These are phyloP conservation scores for Histomonas meleagridis DNA, from an alignment of 208 protist species.

Conservation along the genomic window DNA sequence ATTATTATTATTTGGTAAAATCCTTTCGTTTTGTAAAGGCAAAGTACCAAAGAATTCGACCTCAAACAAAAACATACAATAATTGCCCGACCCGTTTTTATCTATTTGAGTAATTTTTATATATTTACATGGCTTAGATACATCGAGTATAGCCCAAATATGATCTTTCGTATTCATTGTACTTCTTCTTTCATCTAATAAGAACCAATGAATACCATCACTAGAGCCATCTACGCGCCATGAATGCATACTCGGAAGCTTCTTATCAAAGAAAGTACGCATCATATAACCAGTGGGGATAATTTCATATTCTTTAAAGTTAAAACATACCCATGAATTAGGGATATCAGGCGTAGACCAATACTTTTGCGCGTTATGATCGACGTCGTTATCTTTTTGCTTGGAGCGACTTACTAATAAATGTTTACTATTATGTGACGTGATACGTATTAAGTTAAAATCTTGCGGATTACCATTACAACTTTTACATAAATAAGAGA, in stretches of 20 bases:
- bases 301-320: neutral
- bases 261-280: neutral
- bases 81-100: neutral
- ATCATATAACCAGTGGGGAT: neutral
- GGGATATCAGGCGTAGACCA: neutral
- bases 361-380: neutral
- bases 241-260: neutral
- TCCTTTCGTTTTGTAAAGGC: neutral
- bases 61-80: neutral
- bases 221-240: neutral
- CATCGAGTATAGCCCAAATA: no score
- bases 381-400: no score
- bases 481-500: neutral
- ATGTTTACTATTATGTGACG: neutral
- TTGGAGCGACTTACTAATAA: neutral
- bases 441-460: neutral
- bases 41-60: neutral
- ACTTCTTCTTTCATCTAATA: neutral
- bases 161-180: no score
- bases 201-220: neutral
- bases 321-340: neutral
- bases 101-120: neutral
- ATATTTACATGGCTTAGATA: no score
- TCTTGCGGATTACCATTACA: slow-evolving; percentile 2
- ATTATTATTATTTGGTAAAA: no score